A percentile compares a stretch with the other conserved stretches of the same genome.
Evolutionary conservation across 176 grass and related monocot species (phyloP).

Genomic region (Lolium multiflorum): DNA sequence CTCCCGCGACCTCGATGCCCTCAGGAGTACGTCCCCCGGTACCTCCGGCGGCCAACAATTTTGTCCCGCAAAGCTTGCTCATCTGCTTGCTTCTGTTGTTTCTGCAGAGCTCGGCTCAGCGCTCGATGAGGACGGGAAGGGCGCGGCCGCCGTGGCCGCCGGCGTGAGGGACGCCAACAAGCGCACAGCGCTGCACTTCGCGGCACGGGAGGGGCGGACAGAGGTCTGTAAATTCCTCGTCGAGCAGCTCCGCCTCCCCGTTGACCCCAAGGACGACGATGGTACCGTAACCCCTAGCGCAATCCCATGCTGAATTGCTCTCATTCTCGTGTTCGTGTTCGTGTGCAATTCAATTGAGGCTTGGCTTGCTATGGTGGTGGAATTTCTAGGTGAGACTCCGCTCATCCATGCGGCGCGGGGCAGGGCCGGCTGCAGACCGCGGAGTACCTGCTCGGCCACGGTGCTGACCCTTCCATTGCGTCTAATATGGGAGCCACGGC

Average conservation of each 20-base stretch:
- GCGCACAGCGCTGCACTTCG: conserved; percentile 88
- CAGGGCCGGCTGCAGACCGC: conserved; percentile 70
- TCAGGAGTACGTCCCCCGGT: conserved; percentile 56
- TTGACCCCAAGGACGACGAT: conserved; percentile 82
- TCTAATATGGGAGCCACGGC: conserved; percentile 76
- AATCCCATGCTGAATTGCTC: neutral
- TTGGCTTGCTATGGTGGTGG: neutral
- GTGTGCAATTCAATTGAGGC: neutral
- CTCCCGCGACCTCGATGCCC: conserved; percentile 66
- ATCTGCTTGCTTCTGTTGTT: neutral
- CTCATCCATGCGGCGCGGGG: conserved; percentile 79
- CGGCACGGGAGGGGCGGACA: conserved; percentile 68
- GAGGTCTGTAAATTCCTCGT: conserved; percentile 76
- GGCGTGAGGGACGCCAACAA: conserved; percentile 80
- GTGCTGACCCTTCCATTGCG: conserved; percentile 69
- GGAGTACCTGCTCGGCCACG: conserved; percentile 76
- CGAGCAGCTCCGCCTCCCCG: conserved; percentile 73
- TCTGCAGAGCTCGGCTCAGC: conserved; percentile 58
- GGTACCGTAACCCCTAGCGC: conserved; percentile 38
- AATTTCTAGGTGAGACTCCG: conserved; percentile 75
- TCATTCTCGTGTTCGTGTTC: neutral
- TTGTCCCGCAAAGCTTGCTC: neutral
- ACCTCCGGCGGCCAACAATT: too few species aligned
- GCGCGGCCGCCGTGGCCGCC: conserved; percentile 58
- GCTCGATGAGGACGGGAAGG: conserved; percentile 83